Conservation (phyloP, 2,329 filamentous ascomycete genomes). For the Fusarium praegraminearum region DNA sequence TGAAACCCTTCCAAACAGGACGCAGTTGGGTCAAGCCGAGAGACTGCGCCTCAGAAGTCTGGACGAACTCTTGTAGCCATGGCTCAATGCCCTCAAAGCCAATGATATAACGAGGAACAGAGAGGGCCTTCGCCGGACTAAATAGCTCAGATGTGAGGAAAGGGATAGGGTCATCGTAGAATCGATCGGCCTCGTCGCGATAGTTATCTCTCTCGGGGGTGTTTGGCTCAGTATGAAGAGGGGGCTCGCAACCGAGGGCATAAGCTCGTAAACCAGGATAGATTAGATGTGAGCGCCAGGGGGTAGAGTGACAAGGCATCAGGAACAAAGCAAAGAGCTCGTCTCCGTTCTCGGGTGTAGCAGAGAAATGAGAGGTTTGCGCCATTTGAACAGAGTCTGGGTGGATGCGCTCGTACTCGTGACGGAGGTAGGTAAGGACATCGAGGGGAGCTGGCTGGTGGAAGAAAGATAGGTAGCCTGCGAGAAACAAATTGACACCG, state of each 20-base stretch:
- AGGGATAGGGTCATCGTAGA: conserved; percentile 74
- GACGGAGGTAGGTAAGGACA: conserved; percentile 80
- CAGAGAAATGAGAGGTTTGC: conserved; percentile 38
- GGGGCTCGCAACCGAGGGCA: conserved; percentile 91
- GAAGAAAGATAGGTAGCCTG: conserved; percentile 77
- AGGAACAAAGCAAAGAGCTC: conserved; percentile 81
- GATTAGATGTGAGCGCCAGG: conserved; percentile 90
- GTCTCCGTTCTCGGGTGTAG: conserved; percentile 47
- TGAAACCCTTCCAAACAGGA: conserved; percentile 68
- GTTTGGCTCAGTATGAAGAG: conserved; percentile 72
- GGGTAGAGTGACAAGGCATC: conserved; percentile 95
- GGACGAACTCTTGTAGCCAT: conserved; percentile 60
- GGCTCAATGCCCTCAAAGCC: conserved; percentile 70
- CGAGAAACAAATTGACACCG: conserved; percentile 75
- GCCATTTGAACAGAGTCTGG: conserved; percentile 49
- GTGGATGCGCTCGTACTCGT: conserved; percentile 73
- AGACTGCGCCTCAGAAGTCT: conserved; percentile 53
- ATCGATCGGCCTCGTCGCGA: conserved; percentile 89
- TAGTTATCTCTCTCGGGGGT: conserved; percentile 74
- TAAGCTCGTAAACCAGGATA: conserved; percentile 81
- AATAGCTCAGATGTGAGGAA: conserved; percentile 71
- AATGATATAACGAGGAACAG: conserved; percentile 67
- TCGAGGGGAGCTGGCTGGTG: conserved; percentile 85
- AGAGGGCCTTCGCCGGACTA: conserved; percentile 25
- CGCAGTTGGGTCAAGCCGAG: conserved; percentile 57